Evolutionary conservation across 345 rosid genomes (phyloP), one percentile per base, ranked within the genome.

Genomic region (Boechera retrofracta): DNA sequence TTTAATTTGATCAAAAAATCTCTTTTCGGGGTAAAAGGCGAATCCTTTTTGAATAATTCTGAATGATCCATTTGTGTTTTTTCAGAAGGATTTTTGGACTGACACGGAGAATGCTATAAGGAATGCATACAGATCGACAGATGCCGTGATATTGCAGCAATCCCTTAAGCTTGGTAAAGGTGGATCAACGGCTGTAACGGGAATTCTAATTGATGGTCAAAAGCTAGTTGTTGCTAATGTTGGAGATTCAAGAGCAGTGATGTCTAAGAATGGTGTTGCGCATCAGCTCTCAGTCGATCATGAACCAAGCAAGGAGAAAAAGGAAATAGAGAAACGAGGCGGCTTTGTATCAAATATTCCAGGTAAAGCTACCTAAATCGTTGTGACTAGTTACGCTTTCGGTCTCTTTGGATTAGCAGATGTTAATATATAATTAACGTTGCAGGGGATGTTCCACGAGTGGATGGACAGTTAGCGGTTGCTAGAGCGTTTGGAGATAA

Each of bases 151-250:
- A 74, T 69, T 93, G 73, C 83, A 84, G 49, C 82, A 87, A 64
- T 59, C 86, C 9, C 56, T 81, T 62, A 74, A 73, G 76, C 85
- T 93, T 13, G 98, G 98, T 49, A 87, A 83, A 81, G 98, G 98
- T 29, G 98, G 98, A 48, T 93, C 98, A 51, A 93, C 98, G 0
- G 93, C 98, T 26, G 98, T 93, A 26, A 91, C 98, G 1, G 98
- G 93, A 7, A 93, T 93, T 15, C 81, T 93, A 12, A 87, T 93
- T 21, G 81, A 93, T 74, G 91, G 94, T 65, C 78, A 81, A 80
- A 88, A 84, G 81, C 87, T 91, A 33, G 83, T 89, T 49, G 91
- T 93, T 70, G 93, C 89, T 53, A 93, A 93, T 79, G 94, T 93
- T 29, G 98, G 98, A 38, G 98, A 93, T 85, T 93, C 98, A 21